Evolutionary conservation across 352 stramenopile genomes (phyloP), one percentile per base, ranked within the genome.

Genomic region (Elongisporangium undulatum): DNA sequence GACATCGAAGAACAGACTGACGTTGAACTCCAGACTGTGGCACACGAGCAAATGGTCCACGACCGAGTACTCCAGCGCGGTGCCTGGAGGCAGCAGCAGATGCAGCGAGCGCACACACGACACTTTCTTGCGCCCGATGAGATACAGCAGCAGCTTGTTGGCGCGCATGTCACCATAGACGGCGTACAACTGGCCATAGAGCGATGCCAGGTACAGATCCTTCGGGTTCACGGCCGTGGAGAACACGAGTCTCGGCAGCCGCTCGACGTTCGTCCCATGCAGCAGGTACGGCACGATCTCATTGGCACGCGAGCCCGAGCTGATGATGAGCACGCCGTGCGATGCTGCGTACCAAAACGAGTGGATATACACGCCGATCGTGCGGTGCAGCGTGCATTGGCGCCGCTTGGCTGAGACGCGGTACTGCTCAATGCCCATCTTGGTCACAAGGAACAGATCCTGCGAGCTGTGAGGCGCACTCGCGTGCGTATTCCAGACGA

Each of bases 1-100:
- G 22, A 92, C 74, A 56, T 95, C 85, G 60, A 89, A 95, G 68
- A 95, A 87, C 6, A 91, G 57, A 16, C 75, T 85, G 41, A 93
- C 85, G 39, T 82, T 87, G 58, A 90, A 93, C 58, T 90, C 79
- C 49, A 90, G 56, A 58, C 83, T 91, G 62, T 95, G 85, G 61
- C 79, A 92, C 5, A 90, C 81, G 5, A 95, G 75, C 51, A 95
- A 49, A 52, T 95, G 89, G 68, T 95, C 85, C 38, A 95, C 79
- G 6, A 92, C 81, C 4, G 85, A 95, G 61, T 79, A 89, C 58
- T 86, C 71, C 22, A 90, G 51, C 21, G 69, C 66, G 7, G 80
- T 86, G 16, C 74, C 74, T 0, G 75, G 69, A 0, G 84, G 80
- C 24, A 95, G 60, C 75, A 89, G 74, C 9, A 95, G 58, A 49